Evolutionary conservation across 2,329 filamentous ascomycete genomes (phyloP).

Genomic region (Grosmannia clavigera): DNA sequence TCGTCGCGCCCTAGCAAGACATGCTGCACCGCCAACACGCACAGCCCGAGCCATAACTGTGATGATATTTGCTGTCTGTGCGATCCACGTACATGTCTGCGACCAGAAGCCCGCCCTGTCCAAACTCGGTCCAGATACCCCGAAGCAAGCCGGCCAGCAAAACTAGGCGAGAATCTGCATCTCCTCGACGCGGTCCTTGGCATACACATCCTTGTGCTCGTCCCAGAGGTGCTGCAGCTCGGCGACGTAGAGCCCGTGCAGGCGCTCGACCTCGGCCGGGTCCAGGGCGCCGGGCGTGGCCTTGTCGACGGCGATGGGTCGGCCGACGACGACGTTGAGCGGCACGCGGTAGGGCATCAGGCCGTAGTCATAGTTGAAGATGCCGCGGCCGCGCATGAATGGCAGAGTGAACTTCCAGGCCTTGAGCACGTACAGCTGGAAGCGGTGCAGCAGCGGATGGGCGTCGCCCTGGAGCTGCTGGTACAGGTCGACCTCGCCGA

Average conservation of each 20-base stretch:
- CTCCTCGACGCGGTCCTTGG: slow-evolving; percentile 48
- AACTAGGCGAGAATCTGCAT: slow-evolving; percentile 42
- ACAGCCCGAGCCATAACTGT: too few species aligned
- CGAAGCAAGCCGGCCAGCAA: too few species aligned
- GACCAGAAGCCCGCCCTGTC: too few species aligned
- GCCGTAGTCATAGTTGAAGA: slow-evolving; percentile 97
- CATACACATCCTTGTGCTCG: slow-evolving; percentile 66
- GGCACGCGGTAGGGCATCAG: slow-evolving; percentile 85
- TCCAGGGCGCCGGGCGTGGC: slow-evolving; percentile 45
- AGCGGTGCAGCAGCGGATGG: slow-evolving; percentile 66
- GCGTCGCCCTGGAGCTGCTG: slow-evolving; percentile 69
- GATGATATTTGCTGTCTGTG: too few species aligned
- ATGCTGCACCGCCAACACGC: too few species aligned
- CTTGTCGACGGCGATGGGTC: slow-evolving; percentile 59
- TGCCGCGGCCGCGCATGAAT: slow-evolving; percentile 75
- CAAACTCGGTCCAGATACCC: too few species aligned
- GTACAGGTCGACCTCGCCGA: slow-evolving; percentile 94
- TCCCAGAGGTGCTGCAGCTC: slow-evolving; percentile 67
- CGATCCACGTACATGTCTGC: too few species aligned
- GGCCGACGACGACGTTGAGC: slow-evolving; percentile 80
- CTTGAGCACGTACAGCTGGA: slow-evolving; percentile 76
- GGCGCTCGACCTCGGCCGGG: slow-evolving; percentile 62
- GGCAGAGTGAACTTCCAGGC: slow-evolving; percentile 87
- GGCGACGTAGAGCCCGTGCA: slow-evolving; percentile 67
- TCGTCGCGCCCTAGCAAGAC: too few species aligned